Percentiles rank a stretch among this genome's conserved stretches.
These are phyloP conservation scores for Ascochyta lentis DNA, from an alignment of 2,329 filamentous ascomycete species.

Conservation along the genomic window DNA sequence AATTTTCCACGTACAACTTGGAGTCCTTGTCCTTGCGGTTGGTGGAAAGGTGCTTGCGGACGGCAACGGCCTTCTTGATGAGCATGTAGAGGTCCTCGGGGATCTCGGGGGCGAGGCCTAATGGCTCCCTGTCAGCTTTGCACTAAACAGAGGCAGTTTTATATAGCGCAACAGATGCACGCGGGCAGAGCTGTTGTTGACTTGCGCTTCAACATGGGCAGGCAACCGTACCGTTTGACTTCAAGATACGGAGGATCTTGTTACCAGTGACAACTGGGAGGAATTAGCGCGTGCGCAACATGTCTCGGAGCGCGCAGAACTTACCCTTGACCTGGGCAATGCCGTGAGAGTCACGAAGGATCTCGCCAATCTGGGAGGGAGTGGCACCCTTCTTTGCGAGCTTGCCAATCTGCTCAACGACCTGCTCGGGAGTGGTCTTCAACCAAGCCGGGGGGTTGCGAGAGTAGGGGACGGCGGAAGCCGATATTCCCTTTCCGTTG, in stretches of 20 bases:
- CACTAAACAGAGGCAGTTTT: conserved; percentile 54
- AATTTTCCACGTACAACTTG: conserved; percentile 71
- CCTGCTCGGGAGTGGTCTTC: conserved; percentile 98
- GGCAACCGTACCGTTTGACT: conserved; percentile 86
- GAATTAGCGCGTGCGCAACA: conserved; percentile 20
- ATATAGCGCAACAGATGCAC: conserved; percentile 73
- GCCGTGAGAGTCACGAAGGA: conserved; percentile 97
- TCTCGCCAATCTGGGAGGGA: conserved; percentile 98
- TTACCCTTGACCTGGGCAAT: conserved; percentile 93
- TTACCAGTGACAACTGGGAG: conserved; percentile 73
- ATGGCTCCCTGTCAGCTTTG: conserved; percentile 46
- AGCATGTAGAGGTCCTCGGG: conserved; percentile 99
- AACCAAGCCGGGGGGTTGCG: conserved; percentile 92
- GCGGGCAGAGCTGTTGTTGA: conserved; percentile 43
- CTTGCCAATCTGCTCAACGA: conserved; percentile 99
- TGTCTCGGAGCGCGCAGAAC: conserved; percentile 54
- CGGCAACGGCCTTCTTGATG: conserved; percentile 94
- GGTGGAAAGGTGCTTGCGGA: conserved; percentile 99
- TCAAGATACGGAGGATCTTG: conserved; percentile 99
- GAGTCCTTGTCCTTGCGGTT: conserved; percentile 99
- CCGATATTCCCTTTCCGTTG: conserved; percentile 99
- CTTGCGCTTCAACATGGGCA: conserved; percentile 51
- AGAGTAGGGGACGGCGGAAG: conserved; percentile 96
- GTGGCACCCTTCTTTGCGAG: conserved; percentile 98
- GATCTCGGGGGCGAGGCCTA: conserved; percentile 97